Percentiles rank a stretch among this genome's conserved stretches.
Evolutionary conservation across 1,284 basidiomycete genomes (phyloP).

Genomic region (Moniliophthora roreri): DNA sequence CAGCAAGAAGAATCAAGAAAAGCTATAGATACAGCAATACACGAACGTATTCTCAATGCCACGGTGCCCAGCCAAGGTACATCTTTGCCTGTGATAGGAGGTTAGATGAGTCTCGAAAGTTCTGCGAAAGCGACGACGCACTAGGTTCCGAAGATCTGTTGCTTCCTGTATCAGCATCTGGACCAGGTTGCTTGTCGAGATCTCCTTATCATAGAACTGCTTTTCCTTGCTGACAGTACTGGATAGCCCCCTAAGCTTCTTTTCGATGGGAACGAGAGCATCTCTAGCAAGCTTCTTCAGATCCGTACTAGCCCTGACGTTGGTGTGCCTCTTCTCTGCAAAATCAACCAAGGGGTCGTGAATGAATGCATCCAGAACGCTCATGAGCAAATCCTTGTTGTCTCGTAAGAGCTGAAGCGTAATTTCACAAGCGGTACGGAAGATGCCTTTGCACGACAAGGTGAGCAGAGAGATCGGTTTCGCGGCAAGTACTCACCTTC

Average conservation of each 20-base stretch:
- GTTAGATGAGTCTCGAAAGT: constrained; percentile 8
- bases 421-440: constrained; percentile 91
- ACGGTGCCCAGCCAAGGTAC: constrained; percentile 87
- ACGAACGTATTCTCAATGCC: constrained; percentile 51
- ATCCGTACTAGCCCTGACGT: constrained; percentile 48
- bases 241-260: constrained; percentile 81
- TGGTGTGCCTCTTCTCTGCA: constrained; percentile 70
- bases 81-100: constrained; percentile 55
- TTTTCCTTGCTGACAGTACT: constrained; percentile 24
- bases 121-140: constrained; percentile 34
- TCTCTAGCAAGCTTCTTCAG: constrained; percentile 67
- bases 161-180: constrained; percentile 90
- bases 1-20: constrained; percentile 1
- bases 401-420: constrained; percentile 86
- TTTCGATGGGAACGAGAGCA: constrained; percentile 78
- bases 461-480: neutral
- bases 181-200: constrained; percentile 84
- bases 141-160: constrained; percentile 72
- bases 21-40: neutral
- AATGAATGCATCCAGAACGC: constrained; percentile 95
- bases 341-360: constrained; percentile 98
- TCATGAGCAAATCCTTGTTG: constrained; percentile 95
- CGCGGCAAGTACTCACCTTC: constrained; percentile 60
- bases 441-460: constrained; percentile 63
- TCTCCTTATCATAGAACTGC: constrained; percentile 52